A percentile compares a stretch with the other conserved stretches of the same genome.
These are phyloP conservation scores for Pseudogymnoascus sp. DNA, from an alignment of 2,329 filamentous ascomycete species.

Conservation along the genomic window DNA sequence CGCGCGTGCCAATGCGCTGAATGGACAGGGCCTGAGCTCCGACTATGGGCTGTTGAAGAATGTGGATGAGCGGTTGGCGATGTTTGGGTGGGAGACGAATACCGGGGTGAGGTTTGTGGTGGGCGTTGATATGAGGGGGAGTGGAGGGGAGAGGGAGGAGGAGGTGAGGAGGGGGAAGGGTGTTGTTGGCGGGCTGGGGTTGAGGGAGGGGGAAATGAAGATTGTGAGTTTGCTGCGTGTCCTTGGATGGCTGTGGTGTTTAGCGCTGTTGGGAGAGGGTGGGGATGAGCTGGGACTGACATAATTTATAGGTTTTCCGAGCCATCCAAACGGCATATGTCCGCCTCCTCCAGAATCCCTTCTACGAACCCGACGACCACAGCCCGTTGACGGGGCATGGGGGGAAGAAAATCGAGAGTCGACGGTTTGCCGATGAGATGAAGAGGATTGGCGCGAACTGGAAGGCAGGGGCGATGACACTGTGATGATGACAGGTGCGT, in stretches of 20 bases:
- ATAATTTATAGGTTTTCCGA: constrained; percentile 59
- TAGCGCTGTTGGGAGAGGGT: background rate
- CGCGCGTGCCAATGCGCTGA: constrained; percentile 57
- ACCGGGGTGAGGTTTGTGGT: constrained; percentile 87
- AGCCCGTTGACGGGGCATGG: constrained; percentile 48
- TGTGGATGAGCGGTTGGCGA: constrained; percentile 83
- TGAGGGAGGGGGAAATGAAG: constrained; percentile 82
- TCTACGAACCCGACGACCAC: constrained; percentile 85
- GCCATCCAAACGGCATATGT: constrained; percentile 93
- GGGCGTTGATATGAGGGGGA: constrained; percentile 82
- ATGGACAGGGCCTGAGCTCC: constrained; percentile 53
- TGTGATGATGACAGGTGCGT: background rate
- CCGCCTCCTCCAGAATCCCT: constrained; percentile 81
- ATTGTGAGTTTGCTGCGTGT: constrained; percentile 45
- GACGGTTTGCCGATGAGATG: constrained; percentile 73
- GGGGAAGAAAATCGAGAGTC: constrained; percentile 70
- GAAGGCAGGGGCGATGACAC: constrained; percentile 52
- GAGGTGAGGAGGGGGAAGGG: constrained; percentile 22
- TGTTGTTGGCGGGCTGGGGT: constrained; percentile 48
- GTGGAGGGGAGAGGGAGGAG: constrained; percentile 26
- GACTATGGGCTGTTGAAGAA: constrained; percentile 90
- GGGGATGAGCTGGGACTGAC: constrained; percentile 17
- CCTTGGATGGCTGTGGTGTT: background rate
- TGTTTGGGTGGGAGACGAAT: constrained; percentile 95
- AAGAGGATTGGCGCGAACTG: constrained; percentile 78